Percentiles rank a stretch among this genome's conserved stretches.
Conservation (phyloP, 2,329 filamentous ascomycete genomes). For the Macroventuria anomochaeta region DNA sequence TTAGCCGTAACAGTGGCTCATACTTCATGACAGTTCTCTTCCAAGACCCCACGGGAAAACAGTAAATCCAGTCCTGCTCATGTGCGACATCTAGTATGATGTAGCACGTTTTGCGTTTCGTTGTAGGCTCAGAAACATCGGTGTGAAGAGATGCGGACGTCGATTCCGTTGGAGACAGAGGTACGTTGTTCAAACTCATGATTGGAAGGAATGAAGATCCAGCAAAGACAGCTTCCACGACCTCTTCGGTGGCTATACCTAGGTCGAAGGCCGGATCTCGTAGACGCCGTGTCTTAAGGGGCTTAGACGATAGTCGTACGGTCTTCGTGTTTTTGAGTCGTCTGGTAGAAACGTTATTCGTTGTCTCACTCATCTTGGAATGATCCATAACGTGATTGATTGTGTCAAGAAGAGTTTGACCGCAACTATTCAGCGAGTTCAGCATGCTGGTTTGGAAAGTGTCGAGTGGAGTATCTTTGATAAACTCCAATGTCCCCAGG, state of each 20-base stretch:
- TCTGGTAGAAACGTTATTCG: slow-evolving; percentile 49
- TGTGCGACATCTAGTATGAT: slow-evolving; percentile 36
- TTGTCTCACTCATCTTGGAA: slow-evolving; percentile 34
- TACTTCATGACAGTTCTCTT: slow-evolving; percentile 45
- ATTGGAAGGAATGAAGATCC: slow-evolving; percentile 44
- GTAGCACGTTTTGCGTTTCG: slow-evolving; percentile 30
- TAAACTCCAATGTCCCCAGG: slow-evolving; percentile 57
- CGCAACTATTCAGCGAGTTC: slow-evolving; percentile 53
- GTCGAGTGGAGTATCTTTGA: slow-evolving; percentile 53
- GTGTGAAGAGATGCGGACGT: slow-evolving; percentile 1
- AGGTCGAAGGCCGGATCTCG: slow-evolving; percentile 31
- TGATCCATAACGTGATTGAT: slow-evolving; percentile 45
- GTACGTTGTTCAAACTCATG: slow-evolving; percentile 14
- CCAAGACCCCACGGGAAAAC: slow-evolving; percentile 48
- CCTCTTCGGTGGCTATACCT: slow-evolving; percentile 29
- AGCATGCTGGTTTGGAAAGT: slow-evolving; percentile 55
- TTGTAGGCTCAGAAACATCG: background rate
- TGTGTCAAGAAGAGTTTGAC: slow-evolving; percentile 58
- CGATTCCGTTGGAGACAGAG: slow-evolving; percentile 13
- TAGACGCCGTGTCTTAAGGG: slow-evolving; percentile 30
- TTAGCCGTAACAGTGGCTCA: background rate
- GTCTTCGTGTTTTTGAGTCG: slow-evolving; percentile 38
- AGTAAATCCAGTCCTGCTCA: slow-evolving; percentile 51
- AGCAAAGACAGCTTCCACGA: slow-evolving; percentile 35
- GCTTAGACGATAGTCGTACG: slow-evolving; percentile 40